These are phyloP conservation scores for Microbotryum scabiosae DNA, from an alignment of 1,284 basidiomycete genomes.

Conservation along the genomic window DNA sequence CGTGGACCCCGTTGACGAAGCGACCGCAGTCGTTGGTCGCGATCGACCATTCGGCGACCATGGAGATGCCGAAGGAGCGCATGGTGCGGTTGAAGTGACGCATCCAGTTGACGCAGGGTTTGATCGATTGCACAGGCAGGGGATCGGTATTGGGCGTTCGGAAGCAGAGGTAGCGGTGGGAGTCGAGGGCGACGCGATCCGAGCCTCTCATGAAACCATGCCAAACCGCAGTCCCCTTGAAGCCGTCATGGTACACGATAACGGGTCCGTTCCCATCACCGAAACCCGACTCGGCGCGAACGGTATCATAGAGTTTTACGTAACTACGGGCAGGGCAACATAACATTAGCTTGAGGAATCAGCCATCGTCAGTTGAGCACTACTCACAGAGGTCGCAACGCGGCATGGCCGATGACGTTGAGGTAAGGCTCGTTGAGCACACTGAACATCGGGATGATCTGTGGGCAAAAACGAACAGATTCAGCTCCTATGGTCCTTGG, in stretches of 20 bases:
- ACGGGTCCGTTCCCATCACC: conserved; percentile 28
- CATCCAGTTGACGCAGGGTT: conserved; percentile 55
- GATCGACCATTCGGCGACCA: conserved; percentile 60
- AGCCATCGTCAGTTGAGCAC: neutral
- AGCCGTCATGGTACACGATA: conserved; percentile 33
- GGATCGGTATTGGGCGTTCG: conserved; percentile 23
- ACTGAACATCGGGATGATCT: conserved; percentile 33
- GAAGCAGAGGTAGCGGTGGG: conserved; percentile 47
- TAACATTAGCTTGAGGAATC: neutral
- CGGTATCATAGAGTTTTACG: conserved; percentile 28
- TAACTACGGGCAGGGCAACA: conserved; percentile 16
- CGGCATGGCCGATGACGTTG: conserved; percentile 18
- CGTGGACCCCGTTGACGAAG: conserved; percentile 33
- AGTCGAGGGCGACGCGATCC: conserved; percentile 65
- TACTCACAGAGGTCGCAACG: conserved; percentile 16
- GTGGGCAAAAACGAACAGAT: neutral
- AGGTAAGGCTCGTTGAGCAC: conserved; percentile 33
- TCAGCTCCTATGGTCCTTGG: neutral
- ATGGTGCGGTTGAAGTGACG: conserved; percentile 49
- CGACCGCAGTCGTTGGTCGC: conserved; percentile 47
- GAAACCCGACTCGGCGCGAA: conserved; percentile 56
- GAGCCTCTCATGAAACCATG: conserved; percentile 46
- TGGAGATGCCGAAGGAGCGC: conserved; percentile 60
- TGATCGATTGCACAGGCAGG: conserved; percentile 17
- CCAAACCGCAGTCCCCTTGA: conserved; percentile 33